Percentiles rank a stretch among this genome's conserved stretches.
phyloP scores from a whole-genome alignment of 1,284 basidiomycete genomes.

The Leccinum colubrinum region DNA sequence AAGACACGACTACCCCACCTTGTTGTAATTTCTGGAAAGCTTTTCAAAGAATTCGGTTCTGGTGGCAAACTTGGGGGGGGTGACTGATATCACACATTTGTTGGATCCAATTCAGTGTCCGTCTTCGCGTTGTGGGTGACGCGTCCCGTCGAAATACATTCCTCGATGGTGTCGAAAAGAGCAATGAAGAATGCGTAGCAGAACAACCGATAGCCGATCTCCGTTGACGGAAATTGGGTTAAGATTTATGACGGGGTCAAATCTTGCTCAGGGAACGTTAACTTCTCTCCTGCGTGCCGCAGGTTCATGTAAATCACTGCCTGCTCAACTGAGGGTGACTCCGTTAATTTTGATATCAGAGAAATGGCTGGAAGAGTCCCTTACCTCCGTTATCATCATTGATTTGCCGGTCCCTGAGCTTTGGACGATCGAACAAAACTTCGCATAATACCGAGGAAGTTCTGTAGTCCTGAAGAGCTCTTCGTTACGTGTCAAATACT shows the following conservation, averaged over 20 bases:
- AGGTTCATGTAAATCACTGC: not conserved
- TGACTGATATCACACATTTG: not conserved
- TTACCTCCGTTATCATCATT: not conserved
- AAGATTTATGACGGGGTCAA: not conserved
- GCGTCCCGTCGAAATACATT: not conserved
- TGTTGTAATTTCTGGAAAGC: not conserved
- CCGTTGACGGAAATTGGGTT: not conserved
- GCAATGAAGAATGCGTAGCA: not conserved
- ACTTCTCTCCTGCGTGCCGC: not conserved
- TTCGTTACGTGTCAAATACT: not conserved
- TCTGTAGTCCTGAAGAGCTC: not conserved
- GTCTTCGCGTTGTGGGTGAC: not conserved
- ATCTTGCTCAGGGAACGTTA: not conserved
- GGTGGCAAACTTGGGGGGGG: not conserved
- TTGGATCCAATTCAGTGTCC: not conserved
- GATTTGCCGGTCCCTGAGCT: not conserved
- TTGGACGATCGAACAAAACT: not conserved
- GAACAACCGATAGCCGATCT: not conserved
- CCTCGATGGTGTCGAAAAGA: not conserved
- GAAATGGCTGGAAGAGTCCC: not conserved
- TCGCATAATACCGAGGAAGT: not conserved
- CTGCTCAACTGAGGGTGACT: not conserved
- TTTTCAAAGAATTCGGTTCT: not conserved
- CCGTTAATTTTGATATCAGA: not conserved
- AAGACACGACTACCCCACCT: not conserved